Evolutionary conservation across 345 rosid species (phyloP).

Genomic region (Murraya koenigii): DNA sequence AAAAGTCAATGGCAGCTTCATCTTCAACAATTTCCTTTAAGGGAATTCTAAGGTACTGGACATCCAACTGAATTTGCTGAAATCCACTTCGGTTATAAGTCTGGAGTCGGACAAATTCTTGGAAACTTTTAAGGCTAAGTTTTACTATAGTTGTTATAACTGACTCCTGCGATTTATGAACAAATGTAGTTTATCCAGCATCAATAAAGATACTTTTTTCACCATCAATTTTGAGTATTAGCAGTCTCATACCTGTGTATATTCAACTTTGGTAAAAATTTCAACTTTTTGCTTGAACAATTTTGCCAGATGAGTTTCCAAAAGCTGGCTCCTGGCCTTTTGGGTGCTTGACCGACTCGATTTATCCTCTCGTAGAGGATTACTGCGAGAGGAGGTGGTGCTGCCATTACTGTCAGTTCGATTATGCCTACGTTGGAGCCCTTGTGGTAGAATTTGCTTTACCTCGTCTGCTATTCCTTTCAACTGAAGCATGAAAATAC

Average conservation of each 20-base stretch:
- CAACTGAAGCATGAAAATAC: constrained; percentile 42
- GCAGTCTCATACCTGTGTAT: constrained; percentile 63
- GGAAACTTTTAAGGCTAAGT: constrained; percentile 86
- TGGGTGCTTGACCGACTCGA: constrained; percentile 66
- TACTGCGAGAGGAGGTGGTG: constrained; percentile 79
- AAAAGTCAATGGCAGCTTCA: constrained; percentile 87
- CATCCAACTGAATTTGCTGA: constrained; percentile 96
- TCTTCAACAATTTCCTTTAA: constrained; percentile 70
- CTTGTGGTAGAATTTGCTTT: constrained; percentile 83
- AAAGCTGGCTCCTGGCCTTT: constrained; percentile 89
- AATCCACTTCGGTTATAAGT: constrained; percentile 95
- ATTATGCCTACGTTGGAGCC: constrained; percentile 66
- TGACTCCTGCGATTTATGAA: constrained; percentile 69
- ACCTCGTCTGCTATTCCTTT: constrained; percentile 70
- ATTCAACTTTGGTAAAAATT: constrained; percentile 93
- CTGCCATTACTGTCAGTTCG: constrained; percentile 97
- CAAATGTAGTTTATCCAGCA: constrained; percentile 14
- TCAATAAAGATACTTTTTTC: constrained; percentile 8
- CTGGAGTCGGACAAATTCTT: constrained; percentile 90
- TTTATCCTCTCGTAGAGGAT: constrained; percentile 77
- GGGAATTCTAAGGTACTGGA: constrained; percentile 80
- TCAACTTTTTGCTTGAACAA: constrained; percentile 97
- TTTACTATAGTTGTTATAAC: constrained; percentile 69
- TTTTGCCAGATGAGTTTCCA: constrained; percentile 98
- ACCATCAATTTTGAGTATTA: constrained; percentile 10